Conservation (phyloP, 768 basidiomycete genomes). For the Phlebiopsis gigantea region DNA sequence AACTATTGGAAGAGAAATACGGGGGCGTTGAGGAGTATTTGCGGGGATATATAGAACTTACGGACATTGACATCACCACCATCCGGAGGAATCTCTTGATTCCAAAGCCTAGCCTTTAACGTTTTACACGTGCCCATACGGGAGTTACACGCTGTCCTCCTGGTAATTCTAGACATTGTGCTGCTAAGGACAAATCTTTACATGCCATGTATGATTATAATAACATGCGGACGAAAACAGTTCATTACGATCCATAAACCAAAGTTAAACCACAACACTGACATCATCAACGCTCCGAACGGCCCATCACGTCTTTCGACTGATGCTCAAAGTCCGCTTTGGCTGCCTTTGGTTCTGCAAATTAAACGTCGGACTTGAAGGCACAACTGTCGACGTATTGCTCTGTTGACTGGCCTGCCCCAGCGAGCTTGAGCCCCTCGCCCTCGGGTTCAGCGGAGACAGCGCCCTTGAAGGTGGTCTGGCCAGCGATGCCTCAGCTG, state of each 20-base stretch:
- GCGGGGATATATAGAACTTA: slow-evolving; percentile 48
- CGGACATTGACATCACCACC: slow-evolving; percentile 54
- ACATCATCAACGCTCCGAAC: not conserved
- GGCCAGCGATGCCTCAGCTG: slow-evolving; percentile 17
- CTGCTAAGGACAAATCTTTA: too few species aligned
- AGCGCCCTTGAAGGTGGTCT: slow-evolving; percentile 35
- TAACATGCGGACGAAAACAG: not conserved
- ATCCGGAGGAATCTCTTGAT: slow-evolving; percentile 51
- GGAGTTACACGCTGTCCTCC: not conserved
- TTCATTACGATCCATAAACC: slow-evolving; percentile 1
- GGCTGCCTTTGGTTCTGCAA: slow-evolving; percentile 32
- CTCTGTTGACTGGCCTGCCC: not conserved
- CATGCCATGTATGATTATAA: not conserved
- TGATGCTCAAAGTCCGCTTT: slow-evolving; percentile 38
- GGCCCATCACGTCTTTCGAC: slow-evolving; percentile 27
- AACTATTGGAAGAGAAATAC: slow-evolving; percentile 56
- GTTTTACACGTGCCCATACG: not conserved
- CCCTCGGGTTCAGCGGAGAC: slow-evolving; percentile 71
- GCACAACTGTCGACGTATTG: slow-evolving; percentile 25
- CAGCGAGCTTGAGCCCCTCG: slow-evolving; percentile 35
- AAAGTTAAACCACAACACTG: not conserved
- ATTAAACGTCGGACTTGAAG: slow-evolving; percentile 20
- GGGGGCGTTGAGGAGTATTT: slow-evolving; percentile 64
- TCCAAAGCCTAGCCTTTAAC: slow-evolving; percentile 1
- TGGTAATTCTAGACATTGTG: too few species aligned